Conservation (phyloP, 441 rosid species). For the Eutrema salsugineum region DNA sequence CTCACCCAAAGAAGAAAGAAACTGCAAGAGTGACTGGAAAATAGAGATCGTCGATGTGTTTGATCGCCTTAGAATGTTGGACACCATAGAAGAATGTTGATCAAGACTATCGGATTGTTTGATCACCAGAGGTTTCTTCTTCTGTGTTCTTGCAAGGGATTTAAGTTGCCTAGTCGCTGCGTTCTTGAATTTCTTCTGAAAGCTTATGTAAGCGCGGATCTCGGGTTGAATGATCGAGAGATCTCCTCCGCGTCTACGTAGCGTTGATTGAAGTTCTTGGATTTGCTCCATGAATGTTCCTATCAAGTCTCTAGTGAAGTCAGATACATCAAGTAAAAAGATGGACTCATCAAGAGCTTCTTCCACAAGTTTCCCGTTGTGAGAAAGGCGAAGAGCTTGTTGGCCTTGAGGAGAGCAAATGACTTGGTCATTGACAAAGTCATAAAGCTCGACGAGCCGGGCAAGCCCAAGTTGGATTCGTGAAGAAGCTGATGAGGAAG, state of each 20-base stretch:
- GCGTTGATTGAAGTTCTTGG: slow-evolving; percentile 49
- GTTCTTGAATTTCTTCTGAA: slow-evolving; percentile 50
- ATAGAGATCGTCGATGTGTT: slow-evolving; percentile 32
- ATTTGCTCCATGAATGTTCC: slow-evolving; percentile 48
- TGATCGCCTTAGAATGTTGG: slow-evolving; percentile 46
- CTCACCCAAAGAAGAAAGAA: slow-evolving; percentile 31
- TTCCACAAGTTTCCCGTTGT: slow-evolving; percentile 35
- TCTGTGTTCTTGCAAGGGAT: slow-evolving; percentile 43
- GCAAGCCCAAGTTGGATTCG: slow-evolving; percentile 33
- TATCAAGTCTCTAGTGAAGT: slow-evolving; percentile 48
- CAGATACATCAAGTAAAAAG: slow-evolving; percentile 45
- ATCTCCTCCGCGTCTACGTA: slow-evolving; percentile 57
- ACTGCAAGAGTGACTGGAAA: slow-evolving; percentile 43
- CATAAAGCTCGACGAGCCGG: slow-evolving; percentile 50
- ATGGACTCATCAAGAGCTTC: slow-evolving; percentile 50
- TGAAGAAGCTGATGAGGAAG: slow-evolving; percentile 25
- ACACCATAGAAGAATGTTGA: slow-evolving; percentile 28
- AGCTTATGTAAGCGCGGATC: slow-evolving; percentile 37
- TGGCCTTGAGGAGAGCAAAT: slow-evolving; percentile 42
- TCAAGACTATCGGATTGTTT: slow-evolving; percentile 17
- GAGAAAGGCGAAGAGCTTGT: slow-evolving; percentile 33
- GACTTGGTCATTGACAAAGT: slow-evolving; percentile 43
- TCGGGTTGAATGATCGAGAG: slow-evolving; percentile 33
- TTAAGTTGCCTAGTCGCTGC: slow-evolving; percentile 29
- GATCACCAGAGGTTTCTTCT: slow-evolving; percentile 13